Evolutionary conservation across 257 asterid species (phyloP).

Genomic region (Fraxinus americana): DNA sequence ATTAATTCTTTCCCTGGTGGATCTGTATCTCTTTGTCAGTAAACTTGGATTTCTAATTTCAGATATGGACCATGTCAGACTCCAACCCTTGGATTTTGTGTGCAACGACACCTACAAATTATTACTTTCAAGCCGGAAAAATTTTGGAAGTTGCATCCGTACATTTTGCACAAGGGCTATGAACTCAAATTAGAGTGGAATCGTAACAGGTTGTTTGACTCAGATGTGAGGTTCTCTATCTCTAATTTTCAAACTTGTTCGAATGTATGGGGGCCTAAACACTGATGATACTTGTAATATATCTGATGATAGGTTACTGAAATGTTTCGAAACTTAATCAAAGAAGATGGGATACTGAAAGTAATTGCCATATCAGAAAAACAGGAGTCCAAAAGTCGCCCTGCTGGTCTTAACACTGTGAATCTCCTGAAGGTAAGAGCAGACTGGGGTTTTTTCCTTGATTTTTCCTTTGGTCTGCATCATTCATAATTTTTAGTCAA

Average conservation of each 20-base stretch:
- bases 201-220: constrained; percentile 78
- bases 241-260: constrained; percentile 6
- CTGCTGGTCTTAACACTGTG: constrained; percentile 89
- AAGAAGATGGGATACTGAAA: constrained; percentile 60
- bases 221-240: constrained; percentile 56
- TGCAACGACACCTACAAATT: constrained; percentile 72
- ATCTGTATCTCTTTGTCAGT: constrained; percentile 8
- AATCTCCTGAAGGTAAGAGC: constrained; percentile 82
- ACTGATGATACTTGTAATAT: constrained; percentile 28
- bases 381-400: constrained; percentile 74
- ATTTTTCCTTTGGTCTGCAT: constrained; percentile 20
- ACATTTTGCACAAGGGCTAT: constrained; percentile 67
- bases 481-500: neutral
- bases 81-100: constrained; percentile 93
- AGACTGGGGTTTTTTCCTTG: constrained; percentile 1
- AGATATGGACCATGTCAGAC: constrained; percentile 97
- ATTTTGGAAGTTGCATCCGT: constrained; percentile 80
- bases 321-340: constrained; percentile 66
- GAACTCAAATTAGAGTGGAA: constrained; percentile 89
- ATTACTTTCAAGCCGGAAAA: constrained; percentile 64
- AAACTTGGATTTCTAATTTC: constrained; percentile 37
- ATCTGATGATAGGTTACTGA: constrained; percentile 53
- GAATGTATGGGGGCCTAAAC: constrained; percentile 8
- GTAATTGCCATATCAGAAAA: constrained; percentile 69
- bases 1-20: constrained; percentile 7